phyloP scores from a whole-genome alignment of 768 basidiomycete species.

The Podaxis carcinomalis region DNA sequence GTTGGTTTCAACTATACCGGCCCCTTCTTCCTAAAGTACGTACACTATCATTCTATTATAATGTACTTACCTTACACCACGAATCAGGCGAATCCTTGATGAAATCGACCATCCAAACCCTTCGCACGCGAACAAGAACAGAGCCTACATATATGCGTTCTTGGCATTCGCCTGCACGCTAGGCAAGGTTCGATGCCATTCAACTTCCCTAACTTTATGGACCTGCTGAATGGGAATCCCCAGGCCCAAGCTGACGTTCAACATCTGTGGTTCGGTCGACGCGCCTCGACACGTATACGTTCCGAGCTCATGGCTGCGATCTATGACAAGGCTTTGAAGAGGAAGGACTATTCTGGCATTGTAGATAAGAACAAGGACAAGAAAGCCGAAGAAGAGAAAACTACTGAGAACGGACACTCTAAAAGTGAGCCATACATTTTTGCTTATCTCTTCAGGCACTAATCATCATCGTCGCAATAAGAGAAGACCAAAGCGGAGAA shows the following conservation, averaged over 20 bases:
- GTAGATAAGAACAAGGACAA: constrained; percentile 44
- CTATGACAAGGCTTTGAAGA: constrained; percentile 83
- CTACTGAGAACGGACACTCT: constrained; percentile 17
- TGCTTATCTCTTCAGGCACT: background rate
- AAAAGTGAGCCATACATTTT: background rate
- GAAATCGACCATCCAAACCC: constrained; percentile 35
- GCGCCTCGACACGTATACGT: constrained; percentile 69
- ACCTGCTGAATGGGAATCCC: background rate
- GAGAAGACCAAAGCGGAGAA: constrained; percentile 29
- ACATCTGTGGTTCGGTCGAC: constrained; percentile 77
- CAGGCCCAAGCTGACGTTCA: constrained; percentile 65
- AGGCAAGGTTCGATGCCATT: constrained; percentile 37
- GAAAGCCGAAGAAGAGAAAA: constrained; percentile 22
- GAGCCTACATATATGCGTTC: constrained; percentile 77
- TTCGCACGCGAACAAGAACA: constrained; percentile 31
- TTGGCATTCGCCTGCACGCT: constrained; percentile 64
- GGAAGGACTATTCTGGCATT: constrained; percentile 81
- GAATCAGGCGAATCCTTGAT: constrained; percentile 51
- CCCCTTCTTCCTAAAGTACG: constrained; percentile 82
- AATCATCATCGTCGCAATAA: background rate
- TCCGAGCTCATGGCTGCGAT: constrained; percentile 81
- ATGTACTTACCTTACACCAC: background rate
- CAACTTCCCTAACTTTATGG: background rate
- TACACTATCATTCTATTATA: background rate
- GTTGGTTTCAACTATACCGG: constrained; percentile 75